Evolutionary conservation across 2,329 filamentous ascomycete genomes (phyloP), one percentile per base, ranked within the genome.

Genomic region (Bipolaris oryzae): DNA sequence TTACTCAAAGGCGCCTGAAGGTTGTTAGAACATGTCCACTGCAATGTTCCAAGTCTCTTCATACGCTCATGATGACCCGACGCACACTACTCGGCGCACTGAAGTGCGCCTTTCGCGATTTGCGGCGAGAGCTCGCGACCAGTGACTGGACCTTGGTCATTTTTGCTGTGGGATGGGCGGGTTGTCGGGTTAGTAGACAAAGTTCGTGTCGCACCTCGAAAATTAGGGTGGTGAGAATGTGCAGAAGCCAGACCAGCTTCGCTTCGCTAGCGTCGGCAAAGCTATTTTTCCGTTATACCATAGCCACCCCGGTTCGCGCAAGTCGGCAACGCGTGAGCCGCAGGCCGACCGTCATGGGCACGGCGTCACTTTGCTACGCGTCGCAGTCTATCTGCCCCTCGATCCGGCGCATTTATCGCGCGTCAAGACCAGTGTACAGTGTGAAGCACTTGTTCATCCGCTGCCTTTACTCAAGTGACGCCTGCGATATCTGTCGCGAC

Each of bases 21-120:
- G 62, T 58, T 64, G 69, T 74, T 62, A 74, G 69, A 69, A 70
- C 62, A 69, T 62, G 59, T 66, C 61, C 60, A 59, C 39, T 52
- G 63, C 62, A 59, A 58, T 64, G 63, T 62, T 67, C 63, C 73
- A 97, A 87, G 75, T 91, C 90, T 72, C 90, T 72, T 95, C 93
- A 68, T 70, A 75, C 73, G 69, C 72, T 74, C 93, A 99, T 97
- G 85, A 96, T 96, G 76, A 89, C 86, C 80, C 95, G 92, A 82
- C 95, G 93, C 79, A 91, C 87, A 85, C 90, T 92, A 80, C 93
- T 97, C 73, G 93, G 92, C 72, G 95, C 95, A 80, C 86, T 85
- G 88, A 96, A 99, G 87, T 99, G 94, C 80, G 92, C 91, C 87
- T 96, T 96, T 83, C 95, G 92, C 84, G 92, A 95, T 92, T 99